Percentiles rank a stretch among this genome's conserved stretches.
Evolutionary conservation across 306 rosid species (phyloP).

Genomic region (Cotoneaster glaucophyllus): DNA sequence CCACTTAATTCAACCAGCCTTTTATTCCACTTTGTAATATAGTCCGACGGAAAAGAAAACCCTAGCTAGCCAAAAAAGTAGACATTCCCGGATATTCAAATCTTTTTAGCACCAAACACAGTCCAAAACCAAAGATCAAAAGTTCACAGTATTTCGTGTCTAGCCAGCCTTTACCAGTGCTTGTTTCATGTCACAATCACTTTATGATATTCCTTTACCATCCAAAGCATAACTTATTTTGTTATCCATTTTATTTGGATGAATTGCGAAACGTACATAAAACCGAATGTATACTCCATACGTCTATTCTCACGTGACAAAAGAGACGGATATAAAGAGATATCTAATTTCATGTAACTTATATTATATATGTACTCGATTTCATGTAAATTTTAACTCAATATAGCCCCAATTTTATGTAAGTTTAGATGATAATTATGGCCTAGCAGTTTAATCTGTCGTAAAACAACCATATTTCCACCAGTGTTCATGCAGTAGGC

Average conservation of each 20-base stretch:
- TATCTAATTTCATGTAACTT: not conserved
- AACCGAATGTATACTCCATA: too few relatives aligned
- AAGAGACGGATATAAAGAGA: too few relatives aligned
- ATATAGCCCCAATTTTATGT: too few relatives aligned
- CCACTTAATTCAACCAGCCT: constrained; percentile 37
- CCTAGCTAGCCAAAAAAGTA: constrained; percentile 14
- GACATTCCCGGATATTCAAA: constrained; percentile 42
- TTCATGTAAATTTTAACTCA: too few relatives aligned
- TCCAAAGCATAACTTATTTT: not conserved
- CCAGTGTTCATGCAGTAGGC: not conserved
- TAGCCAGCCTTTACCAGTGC: constrained; percentile 1
- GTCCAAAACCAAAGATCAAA: constrained; percentile 33
- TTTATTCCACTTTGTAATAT: constrained; percentile 48
- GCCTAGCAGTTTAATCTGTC: not conserved
- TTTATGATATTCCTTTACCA: not conserved
- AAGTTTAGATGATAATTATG: not conserved
- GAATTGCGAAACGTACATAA: not conserved
- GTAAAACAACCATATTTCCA: too few relatives aligned
- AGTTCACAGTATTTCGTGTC: constrained; percentile 36
- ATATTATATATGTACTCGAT: too few relatives aligned
- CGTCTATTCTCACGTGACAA: too few relatives aligned
- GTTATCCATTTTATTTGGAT: not conserved
- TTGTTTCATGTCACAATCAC: not conserved
- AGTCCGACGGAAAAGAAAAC: constrained; percentile 23
- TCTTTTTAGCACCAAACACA: constrained; percentile 45